Evolutionary conservation across 768 basidiomycete species (phyloP), one percentile per base, ranked within the genome.

Genomic region (Myochromella boudieri): DNA sequence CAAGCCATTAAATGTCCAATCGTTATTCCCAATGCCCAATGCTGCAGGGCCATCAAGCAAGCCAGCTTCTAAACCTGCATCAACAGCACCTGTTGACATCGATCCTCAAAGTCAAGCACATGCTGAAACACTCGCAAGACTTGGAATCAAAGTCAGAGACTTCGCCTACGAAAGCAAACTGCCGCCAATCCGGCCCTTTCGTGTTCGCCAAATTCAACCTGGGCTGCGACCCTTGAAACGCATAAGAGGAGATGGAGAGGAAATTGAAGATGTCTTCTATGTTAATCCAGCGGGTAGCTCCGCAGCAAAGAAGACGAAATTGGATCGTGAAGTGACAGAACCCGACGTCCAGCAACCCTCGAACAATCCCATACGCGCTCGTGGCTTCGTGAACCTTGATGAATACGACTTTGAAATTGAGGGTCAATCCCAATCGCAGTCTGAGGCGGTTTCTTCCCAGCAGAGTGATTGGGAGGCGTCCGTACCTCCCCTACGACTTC

Each of bases 91-190:
- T 52, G 58, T 44, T 46, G 62, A 42, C 59, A 65, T 48, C 60
- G 69, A 38, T 40, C 54, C 31, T 37, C 54, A 57, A 26, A 42
- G 34, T 4, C 52, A 50, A 46, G 37, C n/a, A 18, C 54, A 60
- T 33, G 52, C 53, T 26, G 52, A 56, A 20, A 38, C 46, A 14
- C 56, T 70, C 26, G 60, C 62, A 49, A 58, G 51, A 14, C 47
- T 65, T 9, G 72, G 77, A 3, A 68, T 75, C 46, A 75, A 71
- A 68, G 71, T 69, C 62, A 76, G 67, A 69, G 79, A 88, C 66
- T 87, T 83, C 71, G 84, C 79, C 12, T 84, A 81, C 66, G 83
- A 86, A 63, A 82, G 73, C 65, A 80, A 68, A 21, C 66, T 87
- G 37, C 83, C 85, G 1, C 80, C 82, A 7, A 73, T 88, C 31